Evolutionary conservation across 2,329 filamentous ascomycete genomes (phyloP), one percentile per base, ranked within the genome.

Genomic region (Myriangium duriaei): DNA sequence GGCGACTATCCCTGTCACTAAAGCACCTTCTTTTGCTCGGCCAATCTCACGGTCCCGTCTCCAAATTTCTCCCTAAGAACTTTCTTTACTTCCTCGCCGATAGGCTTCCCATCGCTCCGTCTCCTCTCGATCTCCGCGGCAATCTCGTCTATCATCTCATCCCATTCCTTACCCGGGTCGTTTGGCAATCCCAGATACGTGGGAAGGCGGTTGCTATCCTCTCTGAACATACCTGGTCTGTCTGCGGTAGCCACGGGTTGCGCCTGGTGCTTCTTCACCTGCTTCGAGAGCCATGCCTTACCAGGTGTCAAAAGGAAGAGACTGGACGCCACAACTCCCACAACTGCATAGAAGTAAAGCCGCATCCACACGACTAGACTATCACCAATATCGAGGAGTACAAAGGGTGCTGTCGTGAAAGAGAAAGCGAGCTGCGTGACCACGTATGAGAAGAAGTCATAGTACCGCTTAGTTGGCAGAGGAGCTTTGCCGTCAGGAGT

Each of bases 341-440:
- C 54, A 39, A 91, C 66, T 19, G 74, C 76, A 60, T 92, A 98
- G 63, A 86, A 96, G 62, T 94, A 91, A 24, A 95, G 81, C 30
- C 82, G 75, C 0, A 74, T 63, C 91, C 91, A 98, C 41, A 83
- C 79, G 2, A 68, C 63, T 30, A 92, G 59, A 7, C 80, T 87
- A 43, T 76, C 72, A 12, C 67, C 61, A 46, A 95, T 75, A 14
- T 68, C 69, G 15, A 98, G 78, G 28, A 95, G 66, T 31, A 95
- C 72, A 60, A 98, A 98, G 0, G 91, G 91, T 1, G 79, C 71
- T 1, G 79, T 82, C 37, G 75, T 74, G 59, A 93, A 98, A 32
- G 79, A 79, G 58, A 96, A 86, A 2, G 76, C 74, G n/a, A 79
- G 55, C 56, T 94, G 87, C 0, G 87, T 94, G 10, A 74, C 67